These are phyloP conservation scores for Tylopilus sp. DNA, from an alignment of 1,284 basidiomycete species.

Conservation along the genomic window DNA sequence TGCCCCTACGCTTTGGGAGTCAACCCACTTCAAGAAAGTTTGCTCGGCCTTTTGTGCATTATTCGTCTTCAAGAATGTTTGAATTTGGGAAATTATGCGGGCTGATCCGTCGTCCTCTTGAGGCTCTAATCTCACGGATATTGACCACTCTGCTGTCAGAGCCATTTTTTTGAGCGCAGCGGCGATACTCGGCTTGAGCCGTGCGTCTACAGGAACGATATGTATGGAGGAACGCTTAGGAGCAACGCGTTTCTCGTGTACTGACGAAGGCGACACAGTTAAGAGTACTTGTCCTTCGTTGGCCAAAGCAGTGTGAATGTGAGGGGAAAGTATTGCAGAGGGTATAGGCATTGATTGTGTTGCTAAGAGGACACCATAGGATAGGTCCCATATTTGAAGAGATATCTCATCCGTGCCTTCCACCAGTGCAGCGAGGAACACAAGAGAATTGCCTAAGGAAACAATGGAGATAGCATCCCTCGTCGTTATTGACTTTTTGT, in stretches of 20 bases:
- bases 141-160: constrained; percentile 50
- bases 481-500: constrained; percentile 6
- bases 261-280: constrained; percentile 42
- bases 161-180: constrained; percentile 54
- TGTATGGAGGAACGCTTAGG: constrained; percentile 49
- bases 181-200: constrained; percentile 54
- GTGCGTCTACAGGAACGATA: constrained; percentile 53
- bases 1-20: constrained; percentile 32
- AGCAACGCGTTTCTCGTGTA: constrained; percentile 17
- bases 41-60: constrained; percentile 42
- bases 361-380: constrained; percentile 62
- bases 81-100: constrained; percentile 41
- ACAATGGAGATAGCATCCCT: constrained; percentile 41
- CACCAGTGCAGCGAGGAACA: constrained; percentile 53
- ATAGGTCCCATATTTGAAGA: constrained; percentile 69
- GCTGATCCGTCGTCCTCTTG: constrained; percentile 32
- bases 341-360: constrained; percentile 53
- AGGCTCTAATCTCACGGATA: constrained; percentile 4
- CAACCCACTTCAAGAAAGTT: constrained; percentile 51
- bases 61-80: constrained; percentile 30
- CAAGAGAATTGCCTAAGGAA: constrained; percentile 59
- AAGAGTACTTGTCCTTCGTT: constrained; percentile 52
- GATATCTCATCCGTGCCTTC: constrained; percentile 44
- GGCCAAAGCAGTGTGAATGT: constrained; percentile 36
- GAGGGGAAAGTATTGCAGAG: constrained; percentile 36